A percentile compares a stretch with the other conserved stretches of the same genome.
phyloP scores from a whole-genome alignment of 257 asterid species.

The Nicotiana tomentosiformis region DNA sequence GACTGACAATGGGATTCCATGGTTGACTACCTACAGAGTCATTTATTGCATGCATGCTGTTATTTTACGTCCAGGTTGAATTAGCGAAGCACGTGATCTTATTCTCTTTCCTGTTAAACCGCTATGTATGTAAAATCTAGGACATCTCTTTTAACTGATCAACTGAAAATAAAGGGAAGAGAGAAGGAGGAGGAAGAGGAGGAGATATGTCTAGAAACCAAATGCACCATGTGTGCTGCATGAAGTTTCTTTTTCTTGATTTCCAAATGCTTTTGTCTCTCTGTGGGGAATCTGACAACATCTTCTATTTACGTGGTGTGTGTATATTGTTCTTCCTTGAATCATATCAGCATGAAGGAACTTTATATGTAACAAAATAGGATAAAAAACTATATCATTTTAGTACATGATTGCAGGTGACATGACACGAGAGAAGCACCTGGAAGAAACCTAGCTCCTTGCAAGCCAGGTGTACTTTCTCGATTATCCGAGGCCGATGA shows the following conservation, averaged over 20 bases:
- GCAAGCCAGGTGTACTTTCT: slow-evolving; percentile 33
- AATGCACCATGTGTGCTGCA: background rate
- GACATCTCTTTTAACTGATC: slow-evolving; percentile 2
- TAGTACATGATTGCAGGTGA: background rate
- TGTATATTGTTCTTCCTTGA: background rate
- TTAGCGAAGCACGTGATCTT: background rate
- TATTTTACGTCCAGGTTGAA: background rate
- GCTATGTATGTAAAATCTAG: background rate
- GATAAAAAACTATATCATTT: background rate
- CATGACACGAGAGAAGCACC: slow-evolving; percentile 18
- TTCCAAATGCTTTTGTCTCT: background rate
- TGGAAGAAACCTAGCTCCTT: slow-evolving; percentile 45
- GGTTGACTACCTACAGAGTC: slow-evolving; percentile 53
- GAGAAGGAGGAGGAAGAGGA: background rate
- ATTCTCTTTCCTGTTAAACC: background rate
- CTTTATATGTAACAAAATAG: background rate
- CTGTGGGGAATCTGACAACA: background rate
- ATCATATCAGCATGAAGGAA: background rate
- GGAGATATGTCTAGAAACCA: background rate
- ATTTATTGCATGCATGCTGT: slow-evolving; percentile 12
- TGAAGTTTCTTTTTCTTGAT: background rate
- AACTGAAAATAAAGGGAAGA: background rate
- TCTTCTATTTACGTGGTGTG: background rate
- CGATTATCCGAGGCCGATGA: slow-evolving; percentile 14
- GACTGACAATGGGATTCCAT: slow-evolving; percentile 39